Conservation (phyloP, 345 rosid genomes). For the Syzygium aqueum region DNA sequence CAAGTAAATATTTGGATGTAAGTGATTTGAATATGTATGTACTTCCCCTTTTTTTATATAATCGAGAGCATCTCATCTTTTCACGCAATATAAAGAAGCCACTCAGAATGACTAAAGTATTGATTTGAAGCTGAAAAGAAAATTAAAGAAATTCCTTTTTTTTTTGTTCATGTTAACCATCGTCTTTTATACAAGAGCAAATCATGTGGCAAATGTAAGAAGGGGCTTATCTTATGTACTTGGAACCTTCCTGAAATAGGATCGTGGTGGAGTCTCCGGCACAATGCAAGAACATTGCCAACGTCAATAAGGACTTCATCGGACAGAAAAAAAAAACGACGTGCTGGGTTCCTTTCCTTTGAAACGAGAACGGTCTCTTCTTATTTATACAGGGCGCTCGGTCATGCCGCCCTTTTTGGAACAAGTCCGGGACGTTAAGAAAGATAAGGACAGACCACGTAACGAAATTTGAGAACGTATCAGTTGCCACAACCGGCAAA, state of each 20-base stretch:
- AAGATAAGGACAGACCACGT: background rate
- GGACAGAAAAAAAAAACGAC: background rate
- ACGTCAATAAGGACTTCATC: background rate
- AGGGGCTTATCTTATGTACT: background rate
- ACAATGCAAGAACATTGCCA: background rate
- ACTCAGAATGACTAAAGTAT: background rate
- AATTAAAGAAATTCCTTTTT: background rate
- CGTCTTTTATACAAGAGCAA: too few relatives aligned
- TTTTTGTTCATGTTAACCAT: too few relatives aligned
- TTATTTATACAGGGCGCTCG: background rate
- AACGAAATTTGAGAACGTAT: background rate
- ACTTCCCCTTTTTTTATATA: background rate
- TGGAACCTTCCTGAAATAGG: background rate
- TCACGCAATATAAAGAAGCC: background rate
- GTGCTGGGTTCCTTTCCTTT: background rate
- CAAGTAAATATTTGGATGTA: background rate
- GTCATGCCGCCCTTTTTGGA: background rate
- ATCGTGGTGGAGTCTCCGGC: background rate
- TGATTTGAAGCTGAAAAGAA: background rate
- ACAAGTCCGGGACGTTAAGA: background rate
- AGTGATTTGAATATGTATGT: fast-evolving
- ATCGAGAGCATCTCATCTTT: too few relatives aligned
- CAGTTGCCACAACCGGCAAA: background rate
- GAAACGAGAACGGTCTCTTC: background rate
- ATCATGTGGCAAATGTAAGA: too few relatives aligned